Percentiles rank a stretch among this genome's conserved stretches.
Evolutionary conservation across 768 basidiomycete genomes (phyloP).

Genomic region (Rossbeevera mucosa): DNA sequence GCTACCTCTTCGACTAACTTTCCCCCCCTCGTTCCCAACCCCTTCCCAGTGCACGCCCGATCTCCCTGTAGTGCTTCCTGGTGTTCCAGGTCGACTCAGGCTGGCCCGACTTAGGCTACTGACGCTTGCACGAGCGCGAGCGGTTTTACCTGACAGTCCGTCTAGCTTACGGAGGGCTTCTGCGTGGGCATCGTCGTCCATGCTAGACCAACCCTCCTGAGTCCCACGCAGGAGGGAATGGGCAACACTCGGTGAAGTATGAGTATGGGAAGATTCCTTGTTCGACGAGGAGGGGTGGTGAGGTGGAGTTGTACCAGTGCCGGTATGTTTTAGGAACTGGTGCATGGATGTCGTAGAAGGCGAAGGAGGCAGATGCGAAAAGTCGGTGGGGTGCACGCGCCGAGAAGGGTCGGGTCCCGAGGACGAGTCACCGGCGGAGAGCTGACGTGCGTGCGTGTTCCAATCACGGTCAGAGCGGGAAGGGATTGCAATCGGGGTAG

Average conservation of each 20-base stretch:
- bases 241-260: conserved; percentile 62
- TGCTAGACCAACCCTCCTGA: conserved; percentile 84
- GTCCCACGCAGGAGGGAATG: conserved; percentile 84
- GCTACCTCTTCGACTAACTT: conserved; percentile 35
- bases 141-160: conserved; percentile 73
- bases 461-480: conserved; percentile 26
- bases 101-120: conserved; percentile 64
- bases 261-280: conserved; percentile 36
- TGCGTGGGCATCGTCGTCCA: conserved; percentile 84
- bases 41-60: conserved; percentile 72
- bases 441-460: conserved; percentile 56
- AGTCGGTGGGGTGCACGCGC: conserved; percentile 68
- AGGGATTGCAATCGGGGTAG: conserved; percentile 23
- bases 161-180: conserved; percentile 92
- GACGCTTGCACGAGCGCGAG: conserved; percentile 73
- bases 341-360: conserved; percentile 89
- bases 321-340: conserved; percentile 64
- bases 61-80: conserved; percentile 51
- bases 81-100: conserved; percentile 71
- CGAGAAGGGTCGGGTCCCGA: conserved; percentile 51
- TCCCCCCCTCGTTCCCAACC: conserved; percentile 38
- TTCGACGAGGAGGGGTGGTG: conserved; percentile 35
- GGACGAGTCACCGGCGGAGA: conserved; percentile 64
- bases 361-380: conserved; percentile 86
- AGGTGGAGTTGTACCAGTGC: conserved; percentile 35